These are phyloP conservation scores for Bacidia gigantensis DNA, from an alignment of 495 filamentous ascomycete genomes.

Conservation along the genomic window DNA sequence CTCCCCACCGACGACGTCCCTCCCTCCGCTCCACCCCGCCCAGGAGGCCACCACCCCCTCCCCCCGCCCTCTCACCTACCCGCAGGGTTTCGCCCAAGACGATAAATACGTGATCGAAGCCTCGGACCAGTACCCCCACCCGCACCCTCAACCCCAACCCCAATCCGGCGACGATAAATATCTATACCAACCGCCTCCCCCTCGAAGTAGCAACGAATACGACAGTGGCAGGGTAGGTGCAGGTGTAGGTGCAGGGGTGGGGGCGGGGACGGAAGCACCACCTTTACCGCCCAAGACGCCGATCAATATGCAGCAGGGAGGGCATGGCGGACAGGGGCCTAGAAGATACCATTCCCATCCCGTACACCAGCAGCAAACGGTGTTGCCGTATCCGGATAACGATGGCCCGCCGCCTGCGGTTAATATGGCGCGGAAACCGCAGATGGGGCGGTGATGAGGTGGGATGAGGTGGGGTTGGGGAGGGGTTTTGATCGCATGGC, in stretches of 20 bases:
- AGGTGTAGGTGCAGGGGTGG: no score
- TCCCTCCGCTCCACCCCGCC: slow-evolving; percentile 16
- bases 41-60: slow-evolving; percentile 17
- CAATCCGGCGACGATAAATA: slow-evolving; percentile 19
- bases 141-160: slow-evolving; percentile 35
- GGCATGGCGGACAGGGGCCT: slow-evolving; percentile 20
- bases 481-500: no score
- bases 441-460: no score
- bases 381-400: slow-evolving; percentile 62
- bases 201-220: slow-evolving; percentile 27
- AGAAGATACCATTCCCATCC: slow-evolving; percentile 25
- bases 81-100: slow-evolving; percentile 21
- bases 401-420: slow-evolving; percentile 74
- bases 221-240: slow-evolving; percentile 25
- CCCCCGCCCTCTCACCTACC: slow-evolving; percentile 11
- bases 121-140: slow-evolving; percentile 43
- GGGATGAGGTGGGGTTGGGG: no score
- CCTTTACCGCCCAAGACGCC: slow-evolving; percentile 80
- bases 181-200: no score
- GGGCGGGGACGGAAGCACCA: no score
- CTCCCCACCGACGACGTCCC: slow-evolving; percentile 46
- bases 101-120: slow-evolving; percentile 51
- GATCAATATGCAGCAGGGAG: slow-evolving; percentile 36
- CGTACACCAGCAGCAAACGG: slow-evolving; percentile 14
- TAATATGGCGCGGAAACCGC: slow-evolving; percentile 78